These are phyloP conservation scores for Ephemerocybe angulata DNA, from an alignment of 768 basidiomycete species.

Conservation along the genomic window DNA sequence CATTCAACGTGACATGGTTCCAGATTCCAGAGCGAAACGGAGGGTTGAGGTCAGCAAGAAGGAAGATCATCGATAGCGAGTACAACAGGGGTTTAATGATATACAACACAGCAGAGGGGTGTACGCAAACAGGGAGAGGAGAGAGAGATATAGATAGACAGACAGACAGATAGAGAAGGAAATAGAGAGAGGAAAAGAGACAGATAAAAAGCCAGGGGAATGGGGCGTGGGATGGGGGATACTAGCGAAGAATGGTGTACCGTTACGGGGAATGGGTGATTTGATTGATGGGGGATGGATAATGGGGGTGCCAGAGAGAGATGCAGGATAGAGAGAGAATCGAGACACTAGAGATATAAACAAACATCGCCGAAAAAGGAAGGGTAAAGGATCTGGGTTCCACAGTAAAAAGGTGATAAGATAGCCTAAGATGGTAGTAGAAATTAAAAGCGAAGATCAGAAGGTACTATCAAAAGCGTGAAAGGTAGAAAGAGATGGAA, in stretches of 20 bases:
- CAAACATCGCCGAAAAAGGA: conserved; percentile 11
- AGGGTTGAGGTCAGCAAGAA: conserved; percentile 13
- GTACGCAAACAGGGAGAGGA: conserved; percentile 30
- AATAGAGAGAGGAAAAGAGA: neutral
- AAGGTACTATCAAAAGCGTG: neutral
- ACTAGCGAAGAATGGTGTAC: neutral
- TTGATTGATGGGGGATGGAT: neutral
- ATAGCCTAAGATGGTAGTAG: conserved; percentile 20
- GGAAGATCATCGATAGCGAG: conserved; percentile 15
- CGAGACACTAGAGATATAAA: conserved; percentile 24
- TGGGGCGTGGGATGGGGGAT: neutral
- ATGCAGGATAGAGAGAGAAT: neutral
- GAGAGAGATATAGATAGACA: conserved; percentile 5
- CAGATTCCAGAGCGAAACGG: neutral
- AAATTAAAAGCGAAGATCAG: conserved; percentile 10
- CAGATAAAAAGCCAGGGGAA: neutral
- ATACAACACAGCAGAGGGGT: conserved; percentile 20
- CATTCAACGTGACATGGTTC: neutral
- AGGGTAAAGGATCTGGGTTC: conserved; percentile 33
- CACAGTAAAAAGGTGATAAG: conserved; percentile 26
- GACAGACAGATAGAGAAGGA: neutral
- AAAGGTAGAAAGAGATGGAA: conserved; percentile 20
- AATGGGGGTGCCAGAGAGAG: neutral
- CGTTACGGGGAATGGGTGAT: neutral
- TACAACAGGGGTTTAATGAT: conserved; percentile 16